A percentile compares a stretch with the other conserved stretches of the same genome.
These are phyloP conservation scores for Phytophthora foliorum DNA, from an alignment of 352 stramenopile species.

Conservation along the genomic window DNA sequence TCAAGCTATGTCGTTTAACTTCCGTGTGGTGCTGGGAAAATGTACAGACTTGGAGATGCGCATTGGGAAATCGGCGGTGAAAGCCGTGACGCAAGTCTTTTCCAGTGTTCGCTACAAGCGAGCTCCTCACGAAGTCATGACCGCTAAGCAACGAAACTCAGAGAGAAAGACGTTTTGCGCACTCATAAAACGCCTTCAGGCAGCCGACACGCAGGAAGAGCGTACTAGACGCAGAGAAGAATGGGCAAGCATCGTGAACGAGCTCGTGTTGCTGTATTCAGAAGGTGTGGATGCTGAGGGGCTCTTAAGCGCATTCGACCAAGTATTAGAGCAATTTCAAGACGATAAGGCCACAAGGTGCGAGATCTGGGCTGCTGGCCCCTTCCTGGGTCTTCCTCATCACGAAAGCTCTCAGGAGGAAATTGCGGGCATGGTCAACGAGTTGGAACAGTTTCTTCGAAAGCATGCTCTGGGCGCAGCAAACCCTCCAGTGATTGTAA, in stretches of 20 bases:
- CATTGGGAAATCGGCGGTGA: slow-evolving; percentile 30
- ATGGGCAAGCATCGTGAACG: slow-evolving; percentile 22
- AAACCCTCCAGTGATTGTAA: slow-evolving; percentile 74
- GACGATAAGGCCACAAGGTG: slow-evolving; percentile 31
- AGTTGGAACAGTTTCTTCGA: slow-evolving; percentile 48
- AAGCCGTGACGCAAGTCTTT: slow-evolving; percentile 53
- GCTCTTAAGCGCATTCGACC: slow-evolving; percentile 36
- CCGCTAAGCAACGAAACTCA: slow-evolving; percentile 29
- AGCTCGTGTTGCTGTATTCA: slow-evolving; percentile 44
- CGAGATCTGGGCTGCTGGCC: slow-evolving; percentile 55
- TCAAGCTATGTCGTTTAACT: neutral
- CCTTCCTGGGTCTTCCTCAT: slow-evolving; percentile 76
- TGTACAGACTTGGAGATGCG: slow-evolving; percentile 53
- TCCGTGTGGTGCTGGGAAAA: neutral
- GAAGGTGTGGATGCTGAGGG: slow-evolving; percentile 14
- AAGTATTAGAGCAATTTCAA: slow-evolving; percentile 29
- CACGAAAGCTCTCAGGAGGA: slow-evolving; percentile 68
- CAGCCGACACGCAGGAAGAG: slow-evolving; percentile 18
- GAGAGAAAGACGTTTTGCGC: slow-evolving; percentile 46
- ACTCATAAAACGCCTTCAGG: slow-evolving; percentile 48
- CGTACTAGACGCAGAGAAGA: slow-evolving; percentile 5
- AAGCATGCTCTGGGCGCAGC: slow-evolving; percentile 17
- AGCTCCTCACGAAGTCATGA: slow-evolving; percentile 25
- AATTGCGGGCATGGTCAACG: slow-evolving; percentile 53
- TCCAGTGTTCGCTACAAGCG: slow-evolving; percentile 48